These are phyloP conservation scores for Thelonectria olida DNA, from an alignment of 2,329 filamentous ascomycete genomes.

Conservation along the genomic window DNA sequence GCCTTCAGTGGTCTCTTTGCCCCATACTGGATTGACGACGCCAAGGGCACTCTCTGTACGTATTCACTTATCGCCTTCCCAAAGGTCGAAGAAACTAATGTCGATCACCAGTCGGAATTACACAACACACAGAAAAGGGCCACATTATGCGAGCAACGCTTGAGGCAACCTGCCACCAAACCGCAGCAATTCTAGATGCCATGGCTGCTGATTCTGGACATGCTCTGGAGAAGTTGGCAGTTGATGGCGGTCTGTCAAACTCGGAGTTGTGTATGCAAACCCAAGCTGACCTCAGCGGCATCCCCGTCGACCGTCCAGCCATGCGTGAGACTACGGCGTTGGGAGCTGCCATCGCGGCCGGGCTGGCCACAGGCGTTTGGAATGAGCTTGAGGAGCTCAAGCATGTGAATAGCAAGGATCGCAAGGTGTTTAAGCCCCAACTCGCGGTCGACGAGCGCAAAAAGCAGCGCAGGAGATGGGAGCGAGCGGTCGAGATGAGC, in stretches of 20 bases:
- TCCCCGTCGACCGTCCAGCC: slow-evolving; percentile 82
- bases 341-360: slow-evolving; percentile 88
- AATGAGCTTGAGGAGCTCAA: slow-evolving; percentile 77
- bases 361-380: slow-evolving; percentile 85
- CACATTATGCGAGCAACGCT: slow-evolving; percentile 91
- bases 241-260: slow-evolving; percentile 90
- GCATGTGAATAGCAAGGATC: slow-evolving; percentile 75
- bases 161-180: slow-evolving; percentile 92
- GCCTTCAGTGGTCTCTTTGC: slow-evolving; percentile 92
- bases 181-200: slow-evolving; percentile 88
- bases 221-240: slow-evolving; percentile 77
- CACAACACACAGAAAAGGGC: slow-evolving; percentile 83
- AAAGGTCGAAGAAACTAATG: background rate
- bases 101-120: slow-evolving; percentile 73
- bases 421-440: slow-evolving; percentile 75
- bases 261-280: slow-evolving; percentile 92
- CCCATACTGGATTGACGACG: slow-evolving; percentile 95
- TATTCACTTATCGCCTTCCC: slow-evolving; percentile 22
- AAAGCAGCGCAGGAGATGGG: slow-evolving; percentile 61
- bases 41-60: slow-evolving; percentile 84
- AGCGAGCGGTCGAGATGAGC: slow-evolving; percentile 68
- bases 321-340: slow-evolving; percentile 94
- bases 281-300: slow-evolving; percentile 85
- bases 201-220: slow-evolving; percentile 89
- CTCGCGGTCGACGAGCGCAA: slow-evolving; percentile 56